Base-by-base conservation (phyloP, 371 early-diverging fungal genomes). In the Mucor saturninus region DNA sequence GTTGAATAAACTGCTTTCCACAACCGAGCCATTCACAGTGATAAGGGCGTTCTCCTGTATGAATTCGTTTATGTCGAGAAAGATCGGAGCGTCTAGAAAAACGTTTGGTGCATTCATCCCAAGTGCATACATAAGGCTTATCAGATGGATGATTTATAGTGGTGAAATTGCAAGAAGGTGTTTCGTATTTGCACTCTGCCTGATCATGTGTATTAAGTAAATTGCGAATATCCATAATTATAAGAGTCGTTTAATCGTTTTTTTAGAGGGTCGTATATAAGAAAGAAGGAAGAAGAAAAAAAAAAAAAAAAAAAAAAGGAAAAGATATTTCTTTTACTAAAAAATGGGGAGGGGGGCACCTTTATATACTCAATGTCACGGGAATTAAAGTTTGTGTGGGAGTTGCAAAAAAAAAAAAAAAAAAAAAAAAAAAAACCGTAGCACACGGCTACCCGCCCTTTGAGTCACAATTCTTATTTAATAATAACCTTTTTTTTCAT, bases 11-110 rank as follows among this genome's bases (percentile, higher is more conserved):
- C 46, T 85, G 86, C 67, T 92, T 91, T 60, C 84, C 83, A 69
- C 92, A 92, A 30, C 81, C 80, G 14, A 76, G 69, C 75, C 85
- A 85, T 49, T 74, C 70, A 68, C 91, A 90, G 45, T 77, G 77
- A 69, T 84, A 91, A n/a, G 91, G 89, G 65, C 85, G 74, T 61
- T 89, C 90, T 46, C 87, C 87, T 14, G 90, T 91, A 64, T 91
- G 90, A 69, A 92, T 92, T 54, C 93, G 75, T 14, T 80, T 81
- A 75, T 92, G 92, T 61, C 92, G 80, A 13, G 86, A 85, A 39
- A 92, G 83, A 69, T 92, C 92, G n/a, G 91, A 91, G 54, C 90
- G 85, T 69, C 92, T 83, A 11, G 91, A 86, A 62, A 92, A 92
- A 32, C 87, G 81, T 76, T 89, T 90, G 62, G 72, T 73, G 71